A percentile compares a stretch with the other conserved stretches of the same genome.
These are phyloP conservation scores for Kodamaea suecica DNA, from an alignment of 1,139 yeast genomes.

Conservation along the genomic window DNA sequence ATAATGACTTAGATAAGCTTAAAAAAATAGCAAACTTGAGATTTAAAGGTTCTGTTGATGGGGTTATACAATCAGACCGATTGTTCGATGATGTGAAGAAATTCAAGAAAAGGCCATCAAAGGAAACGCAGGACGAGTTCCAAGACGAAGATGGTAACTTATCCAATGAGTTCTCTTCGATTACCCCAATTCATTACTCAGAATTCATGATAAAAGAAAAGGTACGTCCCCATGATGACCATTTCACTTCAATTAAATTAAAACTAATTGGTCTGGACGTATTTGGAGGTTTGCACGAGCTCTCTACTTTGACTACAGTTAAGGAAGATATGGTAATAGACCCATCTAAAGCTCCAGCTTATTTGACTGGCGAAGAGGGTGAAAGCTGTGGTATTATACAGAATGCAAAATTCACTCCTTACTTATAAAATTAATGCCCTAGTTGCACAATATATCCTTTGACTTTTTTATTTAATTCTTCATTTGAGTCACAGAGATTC, in stretches of 20 bases:
- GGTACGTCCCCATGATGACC: slow-evolving; percentile 12
- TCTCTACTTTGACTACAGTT: slow-evolving; percentile 42
- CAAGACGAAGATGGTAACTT: slow-evolving; percentile 20
- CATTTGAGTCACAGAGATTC: slow-evolving; percentile 20
- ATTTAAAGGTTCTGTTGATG: slow-evolving; percentile 53
- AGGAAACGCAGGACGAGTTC: neutral
- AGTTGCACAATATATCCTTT: slow-evolving; percentile 28
- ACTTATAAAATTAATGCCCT: slow-evolving; percentile 22
- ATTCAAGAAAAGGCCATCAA: slow-evolving; percentile 18
- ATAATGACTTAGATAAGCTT: slow-evolving; percentile 17
- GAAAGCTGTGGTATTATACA: slow-evolving; percentile 43
- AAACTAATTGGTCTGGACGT: slow-evolving; percentile 69
- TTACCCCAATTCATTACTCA: slow-evolving; percentile 54
- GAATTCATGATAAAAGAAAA: slow-evolving; percentile 41
- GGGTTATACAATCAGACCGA: slow-evolving; percentile 28
- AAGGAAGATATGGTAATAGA: slow-evolving; percentile 44
- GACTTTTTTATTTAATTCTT: slow-evolving; percentile 21
- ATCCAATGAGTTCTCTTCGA: slow-evolving; percentile 40
- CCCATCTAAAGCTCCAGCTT: slow-evolving; percentile 59
- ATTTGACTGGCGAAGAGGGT: slow-evolving; percentile 81
- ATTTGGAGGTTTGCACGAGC: slow-evolving; percentile 75
- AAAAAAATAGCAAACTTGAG: slow-evolving; percentile 46
- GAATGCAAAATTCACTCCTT: slow-evolving; percentile 8
- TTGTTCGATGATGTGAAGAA: slow-evolving; percentile 34
- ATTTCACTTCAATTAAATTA: slow-evolving; percentile 37